These are phyloP conservation scores for Rhizopogon vinicolor DNA, from an alignment of 768 basidiomycete genomes.

Conservation along the genomic window DNA sequence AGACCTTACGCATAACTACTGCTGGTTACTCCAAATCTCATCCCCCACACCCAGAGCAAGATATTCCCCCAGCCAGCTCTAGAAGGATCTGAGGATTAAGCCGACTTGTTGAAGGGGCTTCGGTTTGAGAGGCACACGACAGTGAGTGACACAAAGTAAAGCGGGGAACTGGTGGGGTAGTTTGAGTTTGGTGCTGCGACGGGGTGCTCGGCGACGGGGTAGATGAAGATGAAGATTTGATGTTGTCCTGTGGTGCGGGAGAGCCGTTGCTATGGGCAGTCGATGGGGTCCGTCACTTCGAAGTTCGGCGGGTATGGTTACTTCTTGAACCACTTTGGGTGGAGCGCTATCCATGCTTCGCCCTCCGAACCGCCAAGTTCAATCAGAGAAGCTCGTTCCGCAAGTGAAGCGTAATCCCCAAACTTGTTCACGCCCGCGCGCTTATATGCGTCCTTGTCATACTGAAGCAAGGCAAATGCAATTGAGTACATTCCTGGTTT, in stretches of 20 bases:
- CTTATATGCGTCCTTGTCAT: slow-evolving; percentile 22
- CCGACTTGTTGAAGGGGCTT: slow-evolving; percentile 32
- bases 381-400: slow-evolving; percentile 23
- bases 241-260: neutral
- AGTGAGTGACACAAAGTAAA: slow-evolving; percentile 23
- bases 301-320: neutral
- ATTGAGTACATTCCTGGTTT: slow-evolving; percentile 38
- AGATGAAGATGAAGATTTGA: too few relatives aligned
- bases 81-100: slow-evolving; percentile 24
- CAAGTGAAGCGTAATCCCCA: slow-evolving; percentile 20
- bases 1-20: slow-evolving; percentile 24
- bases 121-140: slow-evolving; percentile 25
- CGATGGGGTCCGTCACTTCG: neutral
- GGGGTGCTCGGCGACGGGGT: too few relatives aligned
- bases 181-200: neutral
- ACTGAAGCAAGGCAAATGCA: slow-evolving; percentile 27
- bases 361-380: slow-evolving; percentile 18
- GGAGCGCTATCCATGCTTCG: slow-evolving; percentile 17
- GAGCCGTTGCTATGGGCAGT: neutral
- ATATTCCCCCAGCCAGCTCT: slow-evolving; percentile 40
- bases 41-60: slow-evolving; percentile 31
- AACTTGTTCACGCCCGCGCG: slow-evolving; percentile 23
- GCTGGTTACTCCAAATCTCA: slow-evolving; percentile 30
- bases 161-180: neutral
- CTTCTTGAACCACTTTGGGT: neutral